Evolutionary conservation across 2,329 filamentous ascomycete genomes (phyloP).

Genomic region (Colletotrichum sublineola): DNA sequence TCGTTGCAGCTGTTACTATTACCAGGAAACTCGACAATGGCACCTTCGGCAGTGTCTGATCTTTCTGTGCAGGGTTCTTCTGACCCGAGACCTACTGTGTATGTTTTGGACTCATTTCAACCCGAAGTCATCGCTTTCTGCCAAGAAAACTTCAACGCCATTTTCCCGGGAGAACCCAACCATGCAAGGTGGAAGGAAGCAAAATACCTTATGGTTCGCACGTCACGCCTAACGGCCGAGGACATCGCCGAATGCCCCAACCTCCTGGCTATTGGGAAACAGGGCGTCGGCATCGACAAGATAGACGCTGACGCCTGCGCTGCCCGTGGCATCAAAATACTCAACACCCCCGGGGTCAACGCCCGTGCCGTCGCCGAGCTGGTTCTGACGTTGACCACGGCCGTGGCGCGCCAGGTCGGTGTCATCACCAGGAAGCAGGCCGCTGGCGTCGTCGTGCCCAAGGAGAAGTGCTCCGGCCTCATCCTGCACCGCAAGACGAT

Average conservation of each 20-base stretch:
- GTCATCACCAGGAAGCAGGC: slow-evolving; percentile 50
- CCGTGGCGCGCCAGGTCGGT: slow-evolving; percentile 51
- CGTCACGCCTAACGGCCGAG: slow-evolving; percentile 53
- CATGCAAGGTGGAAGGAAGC: slow-evolving; percentile 57
- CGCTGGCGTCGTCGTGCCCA: slow-evolving; percentile 49
- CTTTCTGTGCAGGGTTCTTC: neutral
- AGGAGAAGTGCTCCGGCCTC: slow-evolving; percentile 57
- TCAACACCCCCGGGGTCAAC: slow-evolving; percentile 63
- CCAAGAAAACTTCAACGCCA: slow-evolving; percentile 54
- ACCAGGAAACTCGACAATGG: slow-evolving; percentile 3
- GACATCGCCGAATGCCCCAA: slow-evolving; percentile 54
- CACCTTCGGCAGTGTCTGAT: slow-evolving; percentile 16
- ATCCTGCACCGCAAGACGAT: slow-evolving; percentile 52
- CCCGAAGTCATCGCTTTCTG: slow-evolving; percentile 52
- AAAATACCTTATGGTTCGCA: slow-evolving; percentile 54
- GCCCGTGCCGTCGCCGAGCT: slow-evolving; percentile 57
- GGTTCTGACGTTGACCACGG: slow-evolving; percentile 52
- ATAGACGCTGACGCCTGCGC: slow-evolving; percentile 57
- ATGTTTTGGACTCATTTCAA: slow-evolving; percentile 56
- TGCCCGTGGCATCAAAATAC: slow-evolving; percentile 56
- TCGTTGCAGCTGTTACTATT: neutral
- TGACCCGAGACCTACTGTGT: slow-evolving; percentile 54
- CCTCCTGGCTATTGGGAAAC: slow-evolving; percentile 60
- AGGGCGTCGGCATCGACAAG: slow-evolving; percentile 62
- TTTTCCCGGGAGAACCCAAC: slow-evolving; percentile 52